Evolutionary conservation across 2,329 filamentous ascomycete genomes (phyloP), one percentile per base, ranked within the genome.

Genomic region (Pseudogymnoascus sp.): DNA sequence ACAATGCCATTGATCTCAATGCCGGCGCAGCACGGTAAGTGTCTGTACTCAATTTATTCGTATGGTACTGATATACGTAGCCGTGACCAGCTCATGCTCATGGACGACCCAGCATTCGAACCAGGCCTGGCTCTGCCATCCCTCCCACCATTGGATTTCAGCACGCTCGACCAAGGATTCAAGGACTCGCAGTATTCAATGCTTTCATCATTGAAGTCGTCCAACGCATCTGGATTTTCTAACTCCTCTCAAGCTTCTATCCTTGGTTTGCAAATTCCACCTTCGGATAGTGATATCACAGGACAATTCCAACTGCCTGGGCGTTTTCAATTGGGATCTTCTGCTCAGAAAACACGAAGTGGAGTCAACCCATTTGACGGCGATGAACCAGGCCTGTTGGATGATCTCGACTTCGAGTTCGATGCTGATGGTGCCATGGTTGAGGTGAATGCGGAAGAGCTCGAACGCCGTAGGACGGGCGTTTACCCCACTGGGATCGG

Each of bases 31-130:
- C 85, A 64, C 89, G 83, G 93, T 93, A 76, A 73, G 80, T 74
- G 8, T 62, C 10, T 16, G 45, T 26, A 7, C 60, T 10, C 3
- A 14, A 1, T 5, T 0, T 10, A 21, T 10, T 62, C 5, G 37
- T 60, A 60, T 61, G 64, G 63, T 62, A 62, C 36, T 40, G 40
- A 64, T 45, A 31, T 47, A n/a, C 18, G 14, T 68, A 96, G 91
- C 69, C 86, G 84, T 4, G 85, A 89, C 23, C 87, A 93, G 68
- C 86, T 97, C 63, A 79, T 91, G 2, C 79, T 97, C 1, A 79
- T 84, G 62, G 91, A 97, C 70, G 93, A 97, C 71, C 91, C 92
- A 0, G 81, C 84, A 45, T 97, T 97, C 72, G 76, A 90, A 8
- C 86, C 88, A 0, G 85, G 88, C 47, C 80, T 86, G 36, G 78